Conservation (phyloP, 495 filamentous ascomycete genomes). For the Penicillium paxilli region DNA sequence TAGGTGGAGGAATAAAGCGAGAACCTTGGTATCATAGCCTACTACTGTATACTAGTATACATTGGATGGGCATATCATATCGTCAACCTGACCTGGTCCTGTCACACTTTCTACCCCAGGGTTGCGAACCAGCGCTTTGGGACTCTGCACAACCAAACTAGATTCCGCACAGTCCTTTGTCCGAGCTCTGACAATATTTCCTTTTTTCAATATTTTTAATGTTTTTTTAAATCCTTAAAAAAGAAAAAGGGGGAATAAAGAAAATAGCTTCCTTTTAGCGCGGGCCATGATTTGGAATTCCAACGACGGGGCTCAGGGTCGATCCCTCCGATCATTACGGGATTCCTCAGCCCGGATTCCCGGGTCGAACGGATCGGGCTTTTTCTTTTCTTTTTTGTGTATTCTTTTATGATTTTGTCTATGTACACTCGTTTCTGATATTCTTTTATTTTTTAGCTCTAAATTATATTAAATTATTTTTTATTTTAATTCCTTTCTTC, state of each 20-base stretch:
- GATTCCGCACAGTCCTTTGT: not conserved
- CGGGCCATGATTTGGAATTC: slow-evolving; percentile 35
- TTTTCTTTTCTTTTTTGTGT: slow-evolving; percentile 1
- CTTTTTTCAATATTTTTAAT: not conserved
- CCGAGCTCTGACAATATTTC: slow-evolving; percentile 4
- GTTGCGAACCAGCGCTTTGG: slow-evolving; percentile 17
- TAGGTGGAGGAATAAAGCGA: too few species aligned
- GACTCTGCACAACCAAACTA: slow-evolving; percentile 3
- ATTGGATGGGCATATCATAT: not conserved
- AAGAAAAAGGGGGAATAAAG: not conserved
- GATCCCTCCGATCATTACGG: slow-evolving; percentile 33
- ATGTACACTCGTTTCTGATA: not conserved
- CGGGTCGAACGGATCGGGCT: slow-evolving; percentile 25
- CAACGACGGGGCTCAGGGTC: slow-evolving; percentile 32
- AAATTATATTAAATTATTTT: not conserved
- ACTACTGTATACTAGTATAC: too few species aligned
- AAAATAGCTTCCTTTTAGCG: slow-evolving; percentile 16
- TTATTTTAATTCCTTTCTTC: not conserved
- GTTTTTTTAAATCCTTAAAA: too few species aligned
- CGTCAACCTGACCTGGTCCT: not conserved
- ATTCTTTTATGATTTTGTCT: not conserved
- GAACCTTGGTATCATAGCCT: too few species aligned
- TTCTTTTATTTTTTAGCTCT: too few species aligned
- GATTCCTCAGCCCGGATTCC: slow-evolving; percentile 30
- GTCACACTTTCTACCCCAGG: not conserved